phyloP scores from a whole-genome alignment of 2,329 filamentous ascomycete species.

The Chrysoporthe austroafricana region DNA sequence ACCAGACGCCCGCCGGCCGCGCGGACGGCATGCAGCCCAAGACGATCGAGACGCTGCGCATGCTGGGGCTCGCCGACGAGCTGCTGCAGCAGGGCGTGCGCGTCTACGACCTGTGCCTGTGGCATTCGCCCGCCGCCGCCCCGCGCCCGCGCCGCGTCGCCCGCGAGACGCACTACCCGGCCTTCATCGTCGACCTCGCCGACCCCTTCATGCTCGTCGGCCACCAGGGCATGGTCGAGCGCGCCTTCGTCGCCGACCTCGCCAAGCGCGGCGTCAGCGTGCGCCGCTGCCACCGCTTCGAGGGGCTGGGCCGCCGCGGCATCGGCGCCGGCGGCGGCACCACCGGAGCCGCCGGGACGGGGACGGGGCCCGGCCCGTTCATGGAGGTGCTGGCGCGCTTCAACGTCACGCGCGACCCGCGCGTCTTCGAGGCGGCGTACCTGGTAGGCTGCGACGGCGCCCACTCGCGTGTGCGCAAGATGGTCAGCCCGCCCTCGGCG shows the following conservation, averaged over 20 bases:
- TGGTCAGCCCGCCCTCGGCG: slow-evolving; percentile 54
- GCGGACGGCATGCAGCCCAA: slow-evolving; percentile 74
- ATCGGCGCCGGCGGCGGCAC: slow-evolving; percentile 3
- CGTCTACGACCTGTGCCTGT: slow-evolving; percentile 62
- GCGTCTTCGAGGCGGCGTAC: slow-evolving; percentile 29
- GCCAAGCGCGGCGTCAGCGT: slow-evolving; percentile 53
- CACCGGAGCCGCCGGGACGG: not conserved
- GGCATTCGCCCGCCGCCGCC: not conserved
- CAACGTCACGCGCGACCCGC: slow-evolving; percentile 39
- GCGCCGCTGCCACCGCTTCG: slow-evolving; percentile 37
- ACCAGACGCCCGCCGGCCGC: slow-evolving; percentile 68
- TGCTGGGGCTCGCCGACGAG: slow-evolving; percentile 67
- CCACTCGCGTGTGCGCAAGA: slow-evolving; percentile 70
- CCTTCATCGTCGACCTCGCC: slow-evolving; percentile 39
- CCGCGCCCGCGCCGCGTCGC: slow-evolving; percentile 52
- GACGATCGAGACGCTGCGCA: slow-evolving; percentile 71
- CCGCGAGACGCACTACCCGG: slow-evolving; percentile 35
- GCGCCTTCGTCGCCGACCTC: slow-evolving; percentile 58
- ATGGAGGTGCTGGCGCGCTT: slow-evolving; percentile 50
- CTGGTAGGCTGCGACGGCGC: slow-evolving; percentile 56
- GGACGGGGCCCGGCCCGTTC: too few species aligned
- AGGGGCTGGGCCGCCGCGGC: slow-evolving; percentile 43
- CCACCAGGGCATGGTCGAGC: slow-evolving; percentile 66
- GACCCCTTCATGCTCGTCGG: slow-evolving; percentile 41
- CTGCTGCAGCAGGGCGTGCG: slow-evolving; percentile 64